Evolutionary conservation across 768 basidiomycete genomes (phyloP), one percentile per base, ranked within the genome.

Genomic region (Termitomyces sp.): DNA sequence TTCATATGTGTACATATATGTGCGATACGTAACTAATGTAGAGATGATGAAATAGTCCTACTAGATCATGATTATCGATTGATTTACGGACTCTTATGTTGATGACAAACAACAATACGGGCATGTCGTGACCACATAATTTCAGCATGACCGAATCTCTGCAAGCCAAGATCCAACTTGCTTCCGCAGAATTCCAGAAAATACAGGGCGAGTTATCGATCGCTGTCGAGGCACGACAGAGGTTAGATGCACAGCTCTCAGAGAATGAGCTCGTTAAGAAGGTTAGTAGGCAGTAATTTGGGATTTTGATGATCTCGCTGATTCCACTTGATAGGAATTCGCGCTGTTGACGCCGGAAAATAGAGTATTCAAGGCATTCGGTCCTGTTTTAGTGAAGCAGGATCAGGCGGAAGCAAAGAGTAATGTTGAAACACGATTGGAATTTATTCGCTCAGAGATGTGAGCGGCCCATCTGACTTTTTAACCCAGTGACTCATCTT

Each of bases 211-310:
- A 95, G 60, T 75, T 94, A 42, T 77, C 86, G 1, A 78, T 75
- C 56, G 78, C 82, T 4, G 87, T 98, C 38, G 92, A 94, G 63
- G 87, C 85, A 14, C 79, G 90, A 45, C 92, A 96, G 64, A 81
- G 84, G 54, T 80, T 98, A n/a, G 96, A 96, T 61, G 86, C 93
- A 0, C 94, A 97, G 69, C 73, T 88, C 45, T 86, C 88, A 6
- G 96, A 98, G 74, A 97, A 94, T 72, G 92, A 97, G 70, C 76
- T 86, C 49, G 96, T 98, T 46, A 86, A 92, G 69, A 92, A 95
- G 82, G 95, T 88, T 40, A 20, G 33, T 33, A 7, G 70, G 43
- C 24, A 38, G 46, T 38, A 30, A 26, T 30, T 30, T 38, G 30
- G 53, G 33, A 59, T 14, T 36, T 24, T 47, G 30, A 30, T 54